Conservation (phyloP, 2,329 filamentous ascomycete species). For the Aspergillus sojae region DNA sequence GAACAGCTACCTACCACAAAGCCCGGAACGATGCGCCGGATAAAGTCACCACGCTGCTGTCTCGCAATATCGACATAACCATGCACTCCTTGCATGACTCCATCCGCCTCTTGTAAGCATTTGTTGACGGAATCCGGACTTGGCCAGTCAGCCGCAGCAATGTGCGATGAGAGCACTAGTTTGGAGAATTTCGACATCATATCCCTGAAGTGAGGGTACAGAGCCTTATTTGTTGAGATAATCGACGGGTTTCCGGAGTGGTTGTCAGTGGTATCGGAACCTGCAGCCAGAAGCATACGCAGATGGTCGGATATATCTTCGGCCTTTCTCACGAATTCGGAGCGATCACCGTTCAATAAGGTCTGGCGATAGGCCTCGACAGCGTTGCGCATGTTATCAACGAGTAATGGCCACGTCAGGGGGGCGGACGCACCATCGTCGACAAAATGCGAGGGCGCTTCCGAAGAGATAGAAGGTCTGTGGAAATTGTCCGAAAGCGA, state of each 20-base stretch:
- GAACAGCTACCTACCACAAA: constrained; percentile 84
- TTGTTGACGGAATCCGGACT: constrained; percentile 92
- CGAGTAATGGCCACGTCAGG: constrained; percentile 84
- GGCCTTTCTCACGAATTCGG: constrained; percentile 90
- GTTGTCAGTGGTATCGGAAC: constrained; percentile 96
- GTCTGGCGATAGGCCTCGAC: constrained; percentile 88
- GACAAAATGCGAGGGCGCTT: constrained; percentile 80
- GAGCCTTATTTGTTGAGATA: constrained; percentile 94
- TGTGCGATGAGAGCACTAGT: constrained; percentile 94
- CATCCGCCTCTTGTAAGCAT: constrained; percentile 95
- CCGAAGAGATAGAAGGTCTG: constrained; percentile 47
- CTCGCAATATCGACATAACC: constrained; percentile 95
- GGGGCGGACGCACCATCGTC: constrained; percentile 81
- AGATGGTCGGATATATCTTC: constrained; percentile 98
- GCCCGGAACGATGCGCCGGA: constrained; percentile 87
- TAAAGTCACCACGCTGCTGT: constrained; percentile 89
- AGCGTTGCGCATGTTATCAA: constrained; percentile 89
- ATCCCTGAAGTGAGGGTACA: constrained; percentile 96
- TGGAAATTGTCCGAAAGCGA: constrained; percentile 57
- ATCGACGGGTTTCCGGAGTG: constrained; percentile 99
- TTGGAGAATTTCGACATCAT: constrained; percentile 99
- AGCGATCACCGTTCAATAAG: constrained; percentile 79
- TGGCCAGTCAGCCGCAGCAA: constrained; percentile 94
- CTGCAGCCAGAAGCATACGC: constrained; percentile 87
- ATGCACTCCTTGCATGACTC: constrained; percentile 89